A percentile compares a stretch with the other conserved stretches of the same genome.
Evolutionary conservation across 2,329 filamentous ascomycete genomes (phyloP).

Genomic region (Claviceps digitariae): DNA sequence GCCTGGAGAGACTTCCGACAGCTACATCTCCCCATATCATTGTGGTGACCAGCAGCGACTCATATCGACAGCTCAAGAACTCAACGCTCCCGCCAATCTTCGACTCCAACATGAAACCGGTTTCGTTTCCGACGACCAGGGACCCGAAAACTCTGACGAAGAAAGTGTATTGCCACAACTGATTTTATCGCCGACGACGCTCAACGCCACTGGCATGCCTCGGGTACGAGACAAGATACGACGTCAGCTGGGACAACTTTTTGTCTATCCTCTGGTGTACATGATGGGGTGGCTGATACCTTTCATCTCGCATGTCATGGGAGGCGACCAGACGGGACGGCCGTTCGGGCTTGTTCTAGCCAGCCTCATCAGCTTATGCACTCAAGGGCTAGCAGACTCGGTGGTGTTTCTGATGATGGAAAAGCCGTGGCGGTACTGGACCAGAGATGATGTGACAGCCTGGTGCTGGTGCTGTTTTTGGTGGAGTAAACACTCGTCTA

Average conservation of each 20-base stretch:
- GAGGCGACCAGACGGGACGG: constrained; percentile 18
- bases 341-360: constrained; percentile 43
- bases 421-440: constrained; percentile 45
- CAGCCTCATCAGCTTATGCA: constrained; percentile 43
- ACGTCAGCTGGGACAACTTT: constrained; percentile 56
- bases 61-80: neutral
- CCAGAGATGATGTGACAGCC: constrained; percentile 1
- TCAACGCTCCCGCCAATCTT: too few relatives aligned
- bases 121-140: neutral
- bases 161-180: constrained; percentile 7
- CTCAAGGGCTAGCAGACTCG: constrained; percentile 56
- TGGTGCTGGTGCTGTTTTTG: neutral
- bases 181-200: constrained; percentile 8
- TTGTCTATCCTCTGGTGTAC: constrained; percentile 65
- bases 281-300: constrained; percentile 59
- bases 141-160: constrained; percentile 4
- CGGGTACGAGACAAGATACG: constrained; percentile 42
- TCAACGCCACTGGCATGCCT: constrained; percentile 17
- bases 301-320: constrained; percentile 48
- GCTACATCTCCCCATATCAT: neutral
- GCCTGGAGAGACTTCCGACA: neutral
- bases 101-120: neutral
- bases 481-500: neutral
- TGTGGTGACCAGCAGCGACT: neutral
- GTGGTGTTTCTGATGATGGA: constrained; percentile 56